Conservation (phyloP, 108 stramenopile species). For the Cyclostephanos invisitatus region DNA sequence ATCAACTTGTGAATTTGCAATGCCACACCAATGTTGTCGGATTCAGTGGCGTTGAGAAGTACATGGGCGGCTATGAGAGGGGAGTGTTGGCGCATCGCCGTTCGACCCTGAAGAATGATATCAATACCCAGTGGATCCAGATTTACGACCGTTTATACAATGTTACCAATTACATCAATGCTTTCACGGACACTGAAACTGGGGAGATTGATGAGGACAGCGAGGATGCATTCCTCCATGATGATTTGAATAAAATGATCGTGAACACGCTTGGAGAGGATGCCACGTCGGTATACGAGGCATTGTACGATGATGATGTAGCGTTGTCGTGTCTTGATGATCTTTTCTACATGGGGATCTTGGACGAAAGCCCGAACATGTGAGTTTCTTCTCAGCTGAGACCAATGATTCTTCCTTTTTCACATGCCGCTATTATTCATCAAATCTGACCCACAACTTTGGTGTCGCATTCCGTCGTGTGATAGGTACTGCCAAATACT, state of each 20-base stretch:
- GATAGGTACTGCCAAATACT: conserved; percentile 23
- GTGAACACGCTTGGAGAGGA: conserved; percentile 53
- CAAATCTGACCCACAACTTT: not conserved
- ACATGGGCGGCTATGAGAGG: conserved; percentile 39
- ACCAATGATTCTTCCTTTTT: not conserved
- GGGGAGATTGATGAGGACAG: conserved; percentile 36
- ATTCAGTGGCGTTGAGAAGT: conserved; percentile 16
- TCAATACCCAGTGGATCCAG: conserved; percentile 41
- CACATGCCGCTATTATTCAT: not conserved
- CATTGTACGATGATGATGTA: conserved; percentile 44
- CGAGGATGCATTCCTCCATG: conserved; percentile 49
- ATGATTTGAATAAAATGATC: conserved; percentile 46
- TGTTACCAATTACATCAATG: conserved; percentile 46
- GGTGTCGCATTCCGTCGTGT: not conserved
- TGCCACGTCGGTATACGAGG: conserved; percentile 51
- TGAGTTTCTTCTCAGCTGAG: conserved; percentile 1
- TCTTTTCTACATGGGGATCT: conserved; percentile 45
- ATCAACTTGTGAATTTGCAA: conserved; percentile 34
- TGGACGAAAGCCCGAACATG: conserved; percentile 41
- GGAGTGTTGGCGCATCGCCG: conserved; percentile 36
- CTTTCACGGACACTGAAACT: conserved; percentile 24
- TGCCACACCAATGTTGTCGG: conserved; percentile 45
- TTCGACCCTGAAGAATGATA: conserved; percentile 31
- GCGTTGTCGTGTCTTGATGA: conserved; percentile 46
- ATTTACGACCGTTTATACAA: conserved; percentile 52